Base-by-base conservation (phyloP, 495 filamentous ascomycete genomes). In the Xylaria longipes region DNA sequence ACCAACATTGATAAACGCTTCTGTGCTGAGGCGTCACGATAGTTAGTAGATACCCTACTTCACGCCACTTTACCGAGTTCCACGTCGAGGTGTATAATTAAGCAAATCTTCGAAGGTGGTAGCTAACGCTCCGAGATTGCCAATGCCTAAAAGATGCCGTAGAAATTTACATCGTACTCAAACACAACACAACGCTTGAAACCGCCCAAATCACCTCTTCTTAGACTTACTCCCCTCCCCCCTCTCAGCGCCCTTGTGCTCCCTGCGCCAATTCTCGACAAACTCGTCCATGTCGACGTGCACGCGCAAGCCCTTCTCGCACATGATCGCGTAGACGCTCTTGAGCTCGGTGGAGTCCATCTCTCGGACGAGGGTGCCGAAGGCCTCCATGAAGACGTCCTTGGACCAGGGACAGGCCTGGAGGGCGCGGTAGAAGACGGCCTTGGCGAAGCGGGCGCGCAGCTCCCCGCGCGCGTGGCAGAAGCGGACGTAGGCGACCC, bases 351-450 rank as follows among this genome's bases (percentile, higher is more conserved):
- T 68, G 27, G 70, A 75, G 4, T 80, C 75, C 74, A 84, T 72
- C 11, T 75, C 76, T 33, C 69, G 57, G 9, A 62, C 70, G 33
- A 81, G 65, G 31, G 73, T 71, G 2, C 25, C 41, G 74, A 93
- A 93, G 0, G 84, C 91, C 33, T 91, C 74, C 82, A 92, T 83
- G 67, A 89, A 86, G 12, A 92, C 78, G 69, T 89, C 88, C 79
- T 94, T 96, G 1, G 88, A 89, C 92, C 93, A 93, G 1, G 92
- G 92, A 80, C 92, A 94, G 3, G 87, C 84, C 50, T 84, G 83
- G 46, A 94, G 77, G 22, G 91, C 93, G 80, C 93, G 86, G 80
- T 90, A 93, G 63, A 93, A 86, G 15, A 91, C 87, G 6, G 78
- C 77, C 70, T 78, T 81, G 3, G 81, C 72, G 20, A 60, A 37